Evolutionary conservation across 78 protist genomes (phyloP).

Genomic region (Paratrimastix pyriformis): DNA sequence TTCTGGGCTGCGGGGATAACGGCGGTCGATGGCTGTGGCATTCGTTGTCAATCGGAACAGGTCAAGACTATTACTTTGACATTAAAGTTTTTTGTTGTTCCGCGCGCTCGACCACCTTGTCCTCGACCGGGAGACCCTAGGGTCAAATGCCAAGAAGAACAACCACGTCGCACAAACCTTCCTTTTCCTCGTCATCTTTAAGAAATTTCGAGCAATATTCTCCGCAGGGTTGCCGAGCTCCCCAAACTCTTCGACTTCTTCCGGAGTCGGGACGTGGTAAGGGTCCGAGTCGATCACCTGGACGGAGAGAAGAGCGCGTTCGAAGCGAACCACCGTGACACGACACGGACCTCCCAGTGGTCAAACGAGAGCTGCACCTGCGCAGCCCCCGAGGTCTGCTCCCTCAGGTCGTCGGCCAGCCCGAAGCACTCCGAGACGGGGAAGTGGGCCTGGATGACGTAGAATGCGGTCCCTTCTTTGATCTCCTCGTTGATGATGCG

Average conservation of each 20-base stretch:
- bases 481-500: conserved; percentile 60
- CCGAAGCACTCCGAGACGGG: conserved; percentile 12
- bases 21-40: no score
- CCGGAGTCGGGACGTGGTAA: conserved; percentile 65
- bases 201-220: conserved; percentile 67
- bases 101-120: conserved; percentile 75
- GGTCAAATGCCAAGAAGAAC: background rate
- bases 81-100: conserved; percentile 73
- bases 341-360: conserved; percentile 22
- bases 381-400: conserved; percentile 33
- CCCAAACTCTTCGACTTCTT: conserved; percentile 78
- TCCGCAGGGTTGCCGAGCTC: conserved; percentile 50
- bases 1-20: no score
- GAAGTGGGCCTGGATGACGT: background rate
- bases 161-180: conserved; percentile 22
- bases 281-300: conserved; percentile 73
- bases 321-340: background rate
- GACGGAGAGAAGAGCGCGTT: background rate
- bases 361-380: conserved; percentile 12
- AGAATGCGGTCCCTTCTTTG: conserved; percentile 60
- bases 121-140: conserved; percentile 74
- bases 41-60: no score
- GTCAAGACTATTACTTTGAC: no score
- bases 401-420: conserved; percentile 25
- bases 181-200: conserved; percentile 59